Evolutionary conservation across 768 basidiomycete genomes (phyloP).

Genomic region (Tulasnella sp.): DNA sequence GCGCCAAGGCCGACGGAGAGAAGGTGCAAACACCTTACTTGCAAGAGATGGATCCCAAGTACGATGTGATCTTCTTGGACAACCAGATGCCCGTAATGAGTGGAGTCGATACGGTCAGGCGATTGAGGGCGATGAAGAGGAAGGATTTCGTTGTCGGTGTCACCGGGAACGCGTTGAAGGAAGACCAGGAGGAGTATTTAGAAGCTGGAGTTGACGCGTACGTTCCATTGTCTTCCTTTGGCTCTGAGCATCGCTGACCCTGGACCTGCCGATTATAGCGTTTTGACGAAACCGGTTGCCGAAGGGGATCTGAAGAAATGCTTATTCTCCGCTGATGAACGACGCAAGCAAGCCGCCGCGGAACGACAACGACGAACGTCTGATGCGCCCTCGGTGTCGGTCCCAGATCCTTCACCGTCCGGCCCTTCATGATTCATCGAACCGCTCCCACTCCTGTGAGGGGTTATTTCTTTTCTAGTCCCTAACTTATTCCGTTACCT

Average conservation of each 20-base stretch:
- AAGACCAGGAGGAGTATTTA: slow-evolving; percentile 41
- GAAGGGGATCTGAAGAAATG: slow-evolving; percentile 32
- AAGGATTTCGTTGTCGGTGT: slow-evolving; percentile 43
- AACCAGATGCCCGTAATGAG: slow-evolving; percentile 41
- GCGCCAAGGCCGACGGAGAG: not conserved
- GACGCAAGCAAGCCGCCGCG: slow-evolving; percentile 5
- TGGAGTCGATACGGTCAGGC: slow-evolving; percentile 40
- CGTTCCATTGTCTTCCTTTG: not conserved
- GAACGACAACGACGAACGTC: slow-evolving; percentile 12
- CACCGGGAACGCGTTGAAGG: slow-evolving; percentile 43
- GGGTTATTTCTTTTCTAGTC: not conserved
- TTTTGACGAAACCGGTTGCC: slow-evolving; percentile 36
- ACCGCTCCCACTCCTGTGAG: not conserved
- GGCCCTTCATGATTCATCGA: not conserved
- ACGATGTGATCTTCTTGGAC: slow-evolving; percentile 43
- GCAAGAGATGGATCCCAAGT: slow-evolving; percentile 36
- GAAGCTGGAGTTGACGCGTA: slow-evolving; percentile 40
- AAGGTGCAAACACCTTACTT: slow-evolving; percentile 26
- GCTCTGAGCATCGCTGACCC: not conserved
- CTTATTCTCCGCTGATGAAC: slow-evolving; percentile 29
- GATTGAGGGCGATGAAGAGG: slow-evolving; percentile 38
- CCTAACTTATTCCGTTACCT: not conserved
- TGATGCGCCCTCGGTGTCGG: not conserved
- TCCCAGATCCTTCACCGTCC: not conserved
- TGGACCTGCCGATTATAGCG: not conserved